Evolutionary conservation across 805 yeast genomes (phyloP).

Genomic region (Kodamaea kakaduensis): DNA sequence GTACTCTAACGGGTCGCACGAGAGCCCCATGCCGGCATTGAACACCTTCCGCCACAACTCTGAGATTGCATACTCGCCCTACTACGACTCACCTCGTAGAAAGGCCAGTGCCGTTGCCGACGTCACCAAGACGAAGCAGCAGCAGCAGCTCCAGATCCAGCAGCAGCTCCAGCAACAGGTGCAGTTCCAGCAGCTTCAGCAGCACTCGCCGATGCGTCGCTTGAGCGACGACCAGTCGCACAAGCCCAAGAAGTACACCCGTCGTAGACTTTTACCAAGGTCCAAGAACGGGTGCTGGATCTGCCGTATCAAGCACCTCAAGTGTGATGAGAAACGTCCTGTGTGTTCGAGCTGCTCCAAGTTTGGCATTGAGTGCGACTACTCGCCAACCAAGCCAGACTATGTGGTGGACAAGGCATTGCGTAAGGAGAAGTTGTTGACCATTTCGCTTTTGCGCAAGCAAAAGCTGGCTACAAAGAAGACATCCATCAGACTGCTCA

Average conservation of each 20-base stretch:
- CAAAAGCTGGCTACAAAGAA: conserved; percentile 12
- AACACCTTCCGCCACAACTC: conserved; percentile 25
- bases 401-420: conserved; percentile 34
- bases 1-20: conserved; percentile 10
- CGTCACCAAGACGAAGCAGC: conserved; percentile 8
- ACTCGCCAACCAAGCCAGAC: conserved; percentile 34
- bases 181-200: conserved; percentile 6
- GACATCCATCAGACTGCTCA: conserved; percentile 1
- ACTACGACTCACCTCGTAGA: conserved; percentile 16
- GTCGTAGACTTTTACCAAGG: conserved; percentile 38
- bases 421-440: conserved; percentile 31
- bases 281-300: conserved; percentile 46
- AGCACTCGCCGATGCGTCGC: conserved; percentile 5
- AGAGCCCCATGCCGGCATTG: conserved; percentile 17
- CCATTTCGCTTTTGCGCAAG: conserved; percentile 28
- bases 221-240: conserved; percentile 8
- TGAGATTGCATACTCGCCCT: conserved; percentile 13
- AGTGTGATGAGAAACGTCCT: conserved; percentile 41
- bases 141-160: conserved; percentile 8
- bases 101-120: conserved; percentile 15
- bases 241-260: conserved; percentile 33
- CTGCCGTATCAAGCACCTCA: conserved; percentile 43
- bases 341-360: conserved; percentile 34
- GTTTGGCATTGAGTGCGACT: conserved; percentile 42
- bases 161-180: conserved; percentile 9